phyloP scores from a whole-genome alignment of 441 rosid species.

The Populus hybrid region DNA sequence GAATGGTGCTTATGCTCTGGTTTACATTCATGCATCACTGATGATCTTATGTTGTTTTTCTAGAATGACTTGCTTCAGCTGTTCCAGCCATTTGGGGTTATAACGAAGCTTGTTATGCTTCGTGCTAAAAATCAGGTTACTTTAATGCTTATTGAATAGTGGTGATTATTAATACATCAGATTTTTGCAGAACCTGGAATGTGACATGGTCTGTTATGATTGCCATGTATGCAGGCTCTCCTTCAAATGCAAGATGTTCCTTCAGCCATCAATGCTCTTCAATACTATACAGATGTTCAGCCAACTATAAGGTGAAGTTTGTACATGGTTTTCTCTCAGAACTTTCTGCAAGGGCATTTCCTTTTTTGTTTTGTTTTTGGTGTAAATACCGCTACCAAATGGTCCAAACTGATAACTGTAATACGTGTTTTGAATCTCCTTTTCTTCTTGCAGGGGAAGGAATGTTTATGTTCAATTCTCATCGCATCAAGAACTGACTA shows the following conservation, averaged over 20 bases:
- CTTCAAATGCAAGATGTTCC: conserved; percentile 97
- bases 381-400: neutral
- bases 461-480: conserved; percentile 97
- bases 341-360: neutral
- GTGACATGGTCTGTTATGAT: conserved; percentile 7
- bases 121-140: conserved; percentile 97
- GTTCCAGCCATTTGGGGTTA: conserved; percentile 96
- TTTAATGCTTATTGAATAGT: conserved; percentile 2
- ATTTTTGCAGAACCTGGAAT: neutral
- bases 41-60: conserved; percentile 14
- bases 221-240: conserved; percentile 60
- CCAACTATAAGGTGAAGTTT: conserved; percentile 72
- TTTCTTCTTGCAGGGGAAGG: conserved; percentile 65
- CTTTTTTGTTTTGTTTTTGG: neutral
- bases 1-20: neutral
- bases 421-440: neutral
- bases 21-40: conserved; percentile 5
- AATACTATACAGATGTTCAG: conserved; percentile 77
- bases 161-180: conserved; percentile 12
- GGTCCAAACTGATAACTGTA: neutral
- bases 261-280: conserved; percentile 80
- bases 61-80: conserved; percentile 98
- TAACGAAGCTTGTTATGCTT: conserved; percentile 97
- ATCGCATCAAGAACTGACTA: conserved; percentile 96
- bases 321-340: neutral